phyloP scores from a whole-genome alignment of 176 grass and related monocot species.

The Avena atlantica region DNA sequence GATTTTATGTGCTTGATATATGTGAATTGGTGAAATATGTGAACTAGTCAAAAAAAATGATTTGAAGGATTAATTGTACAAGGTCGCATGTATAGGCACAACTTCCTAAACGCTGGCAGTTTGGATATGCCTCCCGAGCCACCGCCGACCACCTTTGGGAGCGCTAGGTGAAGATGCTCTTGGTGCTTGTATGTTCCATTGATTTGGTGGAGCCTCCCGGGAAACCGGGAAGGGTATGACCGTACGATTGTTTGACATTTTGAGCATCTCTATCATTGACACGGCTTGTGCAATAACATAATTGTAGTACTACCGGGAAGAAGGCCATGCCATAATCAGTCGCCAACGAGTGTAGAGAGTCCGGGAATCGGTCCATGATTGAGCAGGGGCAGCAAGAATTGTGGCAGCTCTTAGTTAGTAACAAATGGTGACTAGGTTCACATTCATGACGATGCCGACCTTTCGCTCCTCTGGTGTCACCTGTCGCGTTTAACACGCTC shows the following conservation, averaged over 20 bases:
- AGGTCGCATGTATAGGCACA: no score
- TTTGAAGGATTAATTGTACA: no score
- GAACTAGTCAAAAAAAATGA: no score
- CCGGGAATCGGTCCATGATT: not conserved
- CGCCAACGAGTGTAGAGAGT: not conserved
- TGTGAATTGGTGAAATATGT: no score
- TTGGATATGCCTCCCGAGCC: no score
- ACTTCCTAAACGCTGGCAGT: no score
- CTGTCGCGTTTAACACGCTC: slow-evolving; percentile 5
- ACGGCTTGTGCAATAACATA: not conserved
- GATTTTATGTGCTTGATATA: no score
- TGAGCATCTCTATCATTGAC: slow-evolving; percentile 21
- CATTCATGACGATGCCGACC: slow-evolving; percentile 3
- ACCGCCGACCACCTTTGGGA: no score
- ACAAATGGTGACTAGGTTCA: not conserved
- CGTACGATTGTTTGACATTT: slow-evolving; percentile 1
- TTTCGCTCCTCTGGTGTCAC: not conserved
- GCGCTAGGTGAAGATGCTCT: no score
- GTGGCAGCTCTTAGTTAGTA: not conserved
- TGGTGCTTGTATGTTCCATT: not conserved
- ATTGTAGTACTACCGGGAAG: not conserved
- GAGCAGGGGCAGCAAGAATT: not conserved
- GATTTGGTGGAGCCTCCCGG: not conserved
- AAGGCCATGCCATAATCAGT: not conserved
- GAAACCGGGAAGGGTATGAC: not conserved